Evolutionary conservation across 1,139 yeast species (phyloP).

Genomic region (Arxiozyma slooffiae): DNA sequence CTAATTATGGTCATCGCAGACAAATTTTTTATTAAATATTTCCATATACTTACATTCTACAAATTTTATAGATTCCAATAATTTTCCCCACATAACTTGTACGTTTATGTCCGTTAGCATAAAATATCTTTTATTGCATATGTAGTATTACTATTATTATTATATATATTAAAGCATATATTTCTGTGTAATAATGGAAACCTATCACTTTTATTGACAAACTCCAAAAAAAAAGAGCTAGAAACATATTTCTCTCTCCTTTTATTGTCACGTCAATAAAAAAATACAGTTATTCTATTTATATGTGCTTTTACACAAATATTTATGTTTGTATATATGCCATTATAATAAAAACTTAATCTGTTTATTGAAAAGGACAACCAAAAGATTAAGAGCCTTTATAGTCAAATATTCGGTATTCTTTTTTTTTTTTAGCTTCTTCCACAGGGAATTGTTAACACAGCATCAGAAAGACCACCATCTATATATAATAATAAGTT

Average conservation of each 20-base stretch:
- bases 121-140: background rate
- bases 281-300: background rate
- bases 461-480: conserved; percentile 50
- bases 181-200: too few relatives aligned
- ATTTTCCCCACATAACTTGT: background rate
- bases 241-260: background rate
- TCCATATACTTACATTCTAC: background rate
- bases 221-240: background rate
- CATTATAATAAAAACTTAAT: too few relatives aligned
- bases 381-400: conserved; percentile 64
- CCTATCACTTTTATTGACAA: background rate
- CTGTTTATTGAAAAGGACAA: conserved; percentile 86
- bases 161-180: too few relatives aligned
- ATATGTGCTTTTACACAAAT: background rate
- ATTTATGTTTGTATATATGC: too few relatives aligned
- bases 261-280: background rate
- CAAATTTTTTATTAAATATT: background rate
- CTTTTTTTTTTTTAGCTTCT: conserved; percentile 43
- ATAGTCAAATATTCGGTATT: conserved; percentile 55
- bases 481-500: conserved; percentile 53
- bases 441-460: conserved; percentile 51
- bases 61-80: background rate
- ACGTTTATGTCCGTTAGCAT: background rate
- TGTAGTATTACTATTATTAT: too few relatives aligned
- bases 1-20: background rate